These are phyloP conservation scores for Komagataella pseudopastoris DNA, from an alignment of 805 yeast species.

Conservation along the genomic window DNA sequence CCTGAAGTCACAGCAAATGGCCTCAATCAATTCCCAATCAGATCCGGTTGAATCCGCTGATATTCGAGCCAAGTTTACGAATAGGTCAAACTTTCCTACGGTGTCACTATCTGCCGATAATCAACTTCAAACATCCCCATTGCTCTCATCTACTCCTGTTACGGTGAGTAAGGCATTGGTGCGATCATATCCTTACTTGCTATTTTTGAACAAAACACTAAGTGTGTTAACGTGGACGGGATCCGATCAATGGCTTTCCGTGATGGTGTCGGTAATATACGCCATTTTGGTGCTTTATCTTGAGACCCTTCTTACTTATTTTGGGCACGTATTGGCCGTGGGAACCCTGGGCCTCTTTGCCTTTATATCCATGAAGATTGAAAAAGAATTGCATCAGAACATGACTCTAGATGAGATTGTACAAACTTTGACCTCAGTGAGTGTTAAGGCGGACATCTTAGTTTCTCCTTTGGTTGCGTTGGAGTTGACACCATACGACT, in stretches of 20 bases:
- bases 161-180: constrained; percentile 75
- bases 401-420: constrained; percentile 85
- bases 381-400: constrained; percentile 41
- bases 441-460: constrained; percentile 64
- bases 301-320: constrained; percentile 63
- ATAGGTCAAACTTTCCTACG: constrained; percentile 14
- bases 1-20: background rate
- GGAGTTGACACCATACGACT: constrained; percentile 64
- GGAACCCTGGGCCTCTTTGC: constrained; percentile 48
- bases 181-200: constrained; percentile 73
- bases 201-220: constrained; percentile 54
- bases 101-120: constrained; percentile 1
- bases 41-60: constrained; percentile 8
- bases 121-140: constrained; percentile 55
- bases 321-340: constrained; percentile 69
- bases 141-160: constrained; percentile 83
- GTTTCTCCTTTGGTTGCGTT: constrained; percentile 68
- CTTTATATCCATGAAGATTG: constrained; percentile 39
- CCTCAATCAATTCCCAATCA: background rate
- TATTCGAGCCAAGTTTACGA: constrained; percentile 25
- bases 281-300: constrained; percentile 58
- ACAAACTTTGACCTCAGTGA: constrained; percentile 58
- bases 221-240: constrained; percentile 85
- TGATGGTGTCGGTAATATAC: constrained; percentile 43
- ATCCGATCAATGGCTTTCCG: constrained; percentile 66